phyloP scores from a whole-genome alignment of 331 rosid species.

The Pyrus hybrid region DNA sequence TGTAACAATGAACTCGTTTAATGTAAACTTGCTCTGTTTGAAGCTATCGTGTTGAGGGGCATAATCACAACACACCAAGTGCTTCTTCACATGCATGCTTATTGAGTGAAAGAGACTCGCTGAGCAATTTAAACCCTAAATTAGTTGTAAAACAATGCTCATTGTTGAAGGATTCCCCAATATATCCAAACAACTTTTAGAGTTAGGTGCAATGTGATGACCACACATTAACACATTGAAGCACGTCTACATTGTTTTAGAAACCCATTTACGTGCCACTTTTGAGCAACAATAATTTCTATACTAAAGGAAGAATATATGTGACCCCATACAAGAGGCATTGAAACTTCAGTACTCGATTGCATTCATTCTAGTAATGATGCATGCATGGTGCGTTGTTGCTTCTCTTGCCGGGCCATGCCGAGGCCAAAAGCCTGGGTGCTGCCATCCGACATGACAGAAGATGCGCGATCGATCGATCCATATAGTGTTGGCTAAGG shows the following conservation, averaged over 20 bases:
- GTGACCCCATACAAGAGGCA: slow-evolving; percentile 27
- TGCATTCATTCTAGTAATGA: slow-evolving; percentile 9
- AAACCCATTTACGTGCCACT: slow-evolving; percentile 3
- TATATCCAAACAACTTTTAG: slow-evolving; percentile 21
- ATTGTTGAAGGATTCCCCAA: slow-evolving; percentile 27
- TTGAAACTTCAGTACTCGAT: not conserved
- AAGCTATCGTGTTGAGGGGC: not conserved
- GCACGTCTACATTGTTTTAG: slow-evolving; percentile 14
- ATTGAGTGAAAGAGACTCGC: slow-evolving; percentile 5
- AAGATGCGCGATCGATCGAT: not conserved
- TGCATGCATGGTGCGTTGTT: slow-evolving; percentile 11
- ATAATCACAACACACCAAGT: slow-evolving; percentile 45
- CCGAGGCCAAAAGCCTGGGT: slow-evolving; percentile 8
- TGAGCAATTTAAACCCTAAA: not conserved
- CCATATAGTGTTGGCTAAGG: not conserved
- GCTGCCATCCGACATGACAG: slow-evolving; percentile 12
- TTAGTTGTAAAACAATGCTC: slow-evolving; percentile 4
- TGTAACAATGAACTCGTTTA: too few relatives aligned
- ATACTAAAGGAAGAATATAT: slow-evolving; percentile 1
- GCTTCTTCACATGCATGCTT: slow-evolving; percentile 48
- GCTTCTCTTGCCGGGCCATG: slow-evolving; percentile 21
- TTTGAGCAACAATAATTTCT: slow-evolving; percentile 1
- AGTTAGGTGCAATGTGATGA: not conserved
- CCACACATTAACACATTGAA: not conserved
- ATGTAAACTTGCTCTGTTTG: too few relatives aligned